phyloP scores from a whole-genome alignment of 129 eudicot genomes.

The Artemisia tridentata region DNA sequence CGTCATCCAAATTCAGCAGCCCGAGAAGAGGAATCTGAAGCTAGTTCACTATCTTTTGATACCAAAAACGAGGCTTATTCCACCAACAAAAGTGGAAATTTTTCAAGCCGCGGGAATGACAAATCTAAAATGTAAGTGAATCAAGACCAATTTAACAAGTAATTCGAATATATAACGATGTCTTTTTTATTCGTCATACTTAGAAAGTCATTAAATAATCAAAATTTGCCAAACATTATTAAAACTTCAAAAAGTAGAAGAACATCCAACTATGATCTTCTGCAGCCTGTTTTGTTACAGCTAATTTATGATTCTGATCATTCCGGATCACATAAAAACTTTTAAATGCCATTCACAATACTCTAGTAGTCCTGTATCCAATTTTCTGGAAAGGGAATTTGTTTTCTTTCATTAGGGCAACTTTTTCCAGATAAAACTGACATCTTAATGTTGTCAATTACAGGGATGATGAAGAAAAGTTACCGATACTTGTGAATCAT shows the following conservation, averaged over 20 bases:
- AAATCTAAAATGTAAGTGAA: slow-evolving; percentile 28
- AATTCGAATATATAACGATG: neutral
- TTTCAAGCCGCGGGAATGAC: slow-evolving; percentile 5
- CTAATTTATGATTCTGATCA: no score
- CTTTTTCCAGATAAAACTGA: neutral
- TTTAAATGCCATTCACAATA: neutral
- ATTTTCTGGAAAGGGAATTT: neutral
- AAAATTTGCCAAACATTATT: no score
- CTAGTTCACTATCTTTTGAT: slow-evolving; percentile 75
- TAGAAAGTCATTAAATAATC: no score
- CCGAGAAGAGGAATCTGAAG: slow-evolving; percentile 68
- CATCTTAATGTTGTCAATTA: neutral
- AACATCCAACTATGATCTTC: no score
- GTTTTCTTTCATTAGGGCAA: neutral
- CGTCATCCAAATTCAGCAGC: slow-evolving; percentile 61
- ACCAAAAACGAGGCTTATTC: slow-evolving; percentile 63
- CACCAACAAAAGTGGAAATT: slow-evolving; percentile 33
- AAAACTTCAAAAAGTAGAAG: no score
- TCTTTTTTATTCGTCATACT: no score
- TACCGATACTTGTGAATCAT: slow-evolving; percentile 1
- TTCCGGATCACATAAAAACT: no score
- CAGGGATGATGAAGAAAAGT: slow-evolving; percentile 4
- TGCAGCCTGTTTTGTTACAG: no score
- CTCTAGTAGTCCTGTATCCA: neutral
- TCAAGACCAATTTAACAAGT: slow-evolving; percentile 53